Evolutionary conservation across 1,284 basidiomycete genomes (phyloP), one percentile per base, ranked within the genome.

Genomic region (Gastroboletus turbinatus): DNA sequence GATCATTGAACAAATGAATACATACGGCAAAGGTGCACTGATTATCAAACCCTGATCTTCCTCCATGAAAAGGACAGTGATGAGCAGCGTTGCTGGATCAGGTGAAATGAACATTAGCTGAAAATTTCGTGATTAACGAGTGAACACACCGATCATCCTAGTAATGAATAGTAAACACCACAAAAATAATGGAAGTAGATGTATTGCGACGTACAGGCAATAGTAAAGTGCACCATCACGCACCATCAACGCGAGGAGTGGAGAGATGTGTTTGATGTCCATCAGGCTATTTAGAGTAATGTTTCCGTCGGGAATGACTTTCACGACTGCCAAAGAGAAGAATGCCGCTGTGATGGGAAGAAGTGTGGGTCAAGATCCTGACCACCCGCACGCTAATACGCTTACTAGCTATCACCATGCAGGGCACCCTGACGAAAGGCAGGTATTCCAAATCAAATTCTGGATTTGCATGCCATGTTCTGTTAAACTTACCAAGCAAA

Each of bases 211-310:
- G 9, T 32, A 56, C 55, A 57, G 11, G n/a, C 10, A 23, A 17
- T 57, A 57, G 25, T 39, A 57, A 13, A 57, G 2, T 23, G 55
- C 55, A 5, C 55, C 55, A 19, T 57, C 55, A 14, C 55, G 46
- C 35, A 57, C 46, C 33, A 57, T 58, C 19, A 19, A 45, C n/a
- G 45, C 29, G 11, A 57, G 27, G 10, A 57, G 33, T 2, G 55
- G 55, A 10, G 55, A 36, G 25, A 57, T 23, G n/a, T 44, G 8
- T 47, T 38, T 47, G 32, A 40, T 5, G 14, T 47, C 16, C 30
- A 40, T 25, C 16, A 47, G n/a, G 17, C 4, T 35, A 3, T 7
- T 29, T 17, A 14, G 46, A 17, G 35, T 45, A 5, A 16, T 27
- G 6, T 35, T 23, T n/a, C 23, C 19, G 3, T 45, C 11, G 7